Base-by-base conservation (phyloP, 2,329 filamentous ascomycete genomes). In the Drechslera avenae region DNA sequence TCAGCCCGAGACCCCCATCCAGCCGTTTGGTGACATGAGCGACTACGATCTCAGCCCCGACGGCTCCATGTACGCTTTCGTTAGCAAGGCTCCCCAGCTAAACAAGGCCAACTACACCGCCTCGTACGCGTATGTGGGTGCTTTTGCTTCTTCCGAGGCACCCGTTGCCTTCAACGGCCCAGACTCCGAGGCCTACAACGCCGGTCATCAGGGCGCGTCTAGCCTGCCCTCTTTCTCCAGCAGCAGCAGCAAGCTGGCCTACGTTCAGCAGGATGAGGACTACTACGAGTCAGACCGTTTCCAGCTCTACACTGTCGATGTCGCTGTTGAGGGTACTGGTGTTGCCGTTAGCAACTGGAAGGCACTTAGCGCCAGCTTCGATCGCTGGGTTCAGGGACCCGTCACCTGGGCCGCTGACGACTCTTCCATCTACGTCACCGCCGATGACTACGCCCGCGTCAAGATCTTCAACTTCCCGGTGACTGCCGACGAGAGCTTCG, bases 271-370 rank as follows among this genome's bases (percentile, higher is more conserved):
- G 55, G 80, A 84, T 47, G 84, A 87, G 26, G 66, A 71, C 39
- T 71, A 69, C 59, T 96, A 96, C 68, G 91, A 97, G 74, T 85
- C 87, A n/a, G 91, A 96, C 75, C 86, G 87, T 67, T 80, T 84
- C 44, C 81, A 84, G 39, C 56, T 73, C 6, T 73, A 73, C 59
- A 62, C 63, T 26, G 56, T 69, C 21, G 69, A 72, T 44, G 57
- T 73, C 37, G 59, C 50, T 33, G 52, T 49, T 9, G 46, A 59
- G 21, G 57, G 56, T 16, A 56, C 50, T 19, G 57, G 55, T 37
- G 58, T 67, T 14, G 50, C 60, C 12, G 58, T 60, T 17, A 68
- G 62, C 57, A 68, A 70, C 59, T 72, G 60, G 63, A 68, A 68
- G 44, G 46, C 50, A 6, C 53, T 73, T 19, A 65, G 66, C 17